Conservation (phyloP, 2,329 filamentous ascomycete genomes). For the Lasiodiplodia gonubiensis region DNA sequence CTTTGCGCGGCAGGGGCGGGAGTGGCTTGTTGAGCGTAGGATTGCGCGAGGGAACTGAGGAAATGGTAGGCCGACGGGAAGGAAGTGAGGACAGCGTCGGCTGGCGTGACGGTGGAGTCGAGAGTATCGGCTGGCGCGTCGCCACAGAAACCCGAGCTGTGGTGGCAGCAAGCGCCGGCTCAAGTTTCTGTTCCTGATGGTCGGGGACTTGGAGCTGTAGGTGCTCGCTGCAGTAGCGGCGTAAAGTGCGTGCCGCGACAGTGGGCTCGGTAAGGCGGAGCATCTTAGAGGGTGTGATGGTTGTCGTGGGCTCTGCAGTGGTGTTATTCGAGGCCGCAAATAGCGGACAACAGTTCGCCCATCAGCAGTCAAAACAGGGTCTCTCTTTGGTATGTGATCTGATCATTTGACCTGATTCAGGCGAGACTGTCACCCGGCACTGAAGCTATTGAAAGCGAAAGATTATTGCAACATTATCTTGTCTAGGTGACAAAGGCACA, state of each 20-base stretch:
- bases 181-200: neutral
- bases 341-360: too few species aligned
- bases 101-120: too few species aligned
- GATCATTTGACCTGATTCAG: too few species aligned
- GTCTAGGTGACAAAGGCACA: too few species aligned
- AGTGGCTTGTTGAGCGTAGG: neutral
- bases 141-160: neutral
- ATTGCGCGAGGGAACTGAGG: neutral
- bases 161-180: too few species aligned
- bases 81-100: neutral
- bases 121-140: too few species aligned
- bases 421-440: too few species aligned
- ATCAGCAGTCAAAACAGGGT: too few species aligned
- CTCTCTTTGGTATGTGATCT: too few species aligned
- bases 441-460: too few species aligned
- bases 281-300: neutral
- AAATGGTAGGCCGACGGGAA: neutral
- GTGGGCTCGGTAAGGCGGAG: constrained; percentile 10
- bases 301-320: neutral
- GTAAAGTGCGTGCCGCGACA: neutral
- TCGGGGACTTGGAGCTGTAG: neutral
- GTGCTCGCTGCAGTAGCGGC: neutral
- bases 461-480: too few species aligned
- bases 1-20: neutral
- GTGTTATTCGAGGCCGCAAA: neutral